Base-by-base conservation (phyloP, 345 rosid species). In the Eucalyptus regnans region DNA sequence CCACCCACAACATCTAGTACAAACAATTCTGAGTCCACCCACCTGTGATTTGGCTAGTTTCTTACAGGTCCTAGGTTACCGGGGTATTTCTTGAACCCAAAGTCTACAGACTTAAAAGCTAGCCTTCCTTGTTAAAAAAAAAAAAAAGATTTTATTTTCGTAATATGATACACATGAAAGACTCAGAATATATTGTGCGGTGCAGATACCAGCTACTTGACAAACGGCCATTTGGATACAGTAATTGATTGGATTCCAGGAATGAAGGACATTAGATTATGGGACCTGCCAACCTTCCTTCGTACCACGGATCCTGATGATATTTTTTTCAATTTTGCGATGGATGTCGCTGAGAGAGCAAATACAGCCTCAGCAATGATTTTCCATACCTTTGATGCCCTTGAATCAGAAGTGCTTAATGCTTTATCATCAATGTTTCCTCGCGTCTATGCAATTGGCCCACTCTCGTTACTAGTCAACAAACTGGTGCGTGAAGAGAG, bases 151-250 rank as follows among this genome's bases (percentile, higher is more conserved):
- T 8, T 17, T 15, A 3, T 31, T 2, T 17, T 3, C 0, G 27
- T 9, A 71, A 17, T 71, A 37, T 6, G 81, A 2, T 37, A 71
- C 37, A 5, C 3, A 71, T 71, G 14, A 9, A 71, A 71, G 81
- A 37, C 46, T 71, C 5, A 71, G 46, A 37, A 71, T 18, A 18
- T 37, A 14, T 0, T 7, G 25, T 37, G 5, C 8, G n/a, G 16
- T 88, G 66, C 88, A 91, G 91, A 88, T 89, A 49, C 71, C 15
- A 90, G 86, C 66, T 83, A 88, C 76, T 60, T 91, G 22, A 88
- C 89, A 51, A 86, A 86, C 3, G 87, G 87, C 43, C 54, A 86
- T 51, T 51, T 51, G 27, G 87, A 51, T 56, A 86, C 87, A 13
- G 41, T 86, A 51, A 49, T 86, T 10, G 64, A 86, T 12, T 51